Evolutionary conservation across 1,139 yeast species (phyloP).

Genomic region (Hemisphaericaspora subhashii): DNA sequence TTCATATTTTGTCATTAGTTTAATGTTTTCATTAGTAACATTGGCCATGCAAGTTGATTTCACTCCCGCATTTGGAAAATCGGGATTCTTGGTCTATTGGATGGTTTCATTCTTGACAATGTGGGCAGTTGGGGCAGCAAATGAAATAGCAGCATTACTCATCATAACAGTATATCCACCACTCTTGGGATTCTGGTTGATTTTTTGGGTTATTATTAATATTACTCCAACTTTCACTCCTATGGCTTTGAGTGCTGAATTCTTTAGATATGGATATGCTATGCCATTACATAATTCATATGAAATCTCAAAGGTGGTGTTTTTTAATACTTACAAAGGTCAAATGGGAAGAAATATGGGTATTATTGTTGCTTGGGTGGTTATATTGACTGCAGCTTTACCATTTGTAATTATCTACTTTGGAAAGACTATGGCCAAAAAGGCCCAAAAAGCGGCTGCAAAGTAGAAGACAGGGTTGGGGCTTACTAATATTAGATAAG

Average conservation of each 20-base stretch:
- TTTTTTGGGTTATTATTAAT: slow-evolving; percentile 40
- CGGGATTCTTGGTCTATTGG: slow-evolving; percentile 48
- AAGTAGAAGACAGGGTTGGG: too few relatives aligned
- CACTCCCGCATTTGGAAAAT: slow-evolving; percentile 35
- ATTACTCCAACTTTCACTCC: slow-evolving; percentile 41
- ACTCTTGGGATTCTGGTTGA: slow-evolving; percentile 41
- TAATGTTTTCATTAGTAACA: slow-evolving; percentile 39
- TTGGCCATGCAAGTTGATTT: slow-evolving; percentile 47
- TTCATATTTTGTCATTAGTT: slow-evolving; percentile 37
- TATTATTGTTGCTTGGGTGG: slow-evolving; percentile 34
- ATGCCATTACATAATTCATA: slow-evolving; percentile 39
- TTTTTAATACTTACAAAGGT: slow-evolving; percentile 37
- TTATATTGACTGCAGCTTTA: slow-evolving; percentile 27
- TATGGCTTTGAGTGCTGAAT: slow-evolving; percentile 31
- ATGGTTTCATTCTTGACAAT: slow-evolving; percentile 40
- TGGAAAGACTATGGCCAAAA: slow-evolving; percentile 27
- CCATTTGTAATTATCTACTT: slow-evolving; percentile 42
- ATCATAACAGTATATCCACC: slow-evolving; percentile 34
- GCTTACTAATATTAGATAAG: too few relatives aligned
- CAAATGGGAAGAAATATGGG: slow-evolving; percentile 36
- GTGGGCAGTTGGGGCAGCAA: slow-evolving; percentile 42
- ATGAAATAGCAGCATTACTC: slow-evolving; percentile 38
- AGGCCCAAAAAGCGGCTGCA: slow-evolving; percentile 19
- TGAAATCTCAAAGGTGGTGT: slow-evolving; percentile 35
- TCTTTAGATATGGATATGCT: slow-evolving; percentile 37